Percentiles rank a stretch among this genome's conserved stretches.
Conservation (phyloP, 2,329 filamentous ascomycete species). For the Botrytis hyacinthi region DNA sequence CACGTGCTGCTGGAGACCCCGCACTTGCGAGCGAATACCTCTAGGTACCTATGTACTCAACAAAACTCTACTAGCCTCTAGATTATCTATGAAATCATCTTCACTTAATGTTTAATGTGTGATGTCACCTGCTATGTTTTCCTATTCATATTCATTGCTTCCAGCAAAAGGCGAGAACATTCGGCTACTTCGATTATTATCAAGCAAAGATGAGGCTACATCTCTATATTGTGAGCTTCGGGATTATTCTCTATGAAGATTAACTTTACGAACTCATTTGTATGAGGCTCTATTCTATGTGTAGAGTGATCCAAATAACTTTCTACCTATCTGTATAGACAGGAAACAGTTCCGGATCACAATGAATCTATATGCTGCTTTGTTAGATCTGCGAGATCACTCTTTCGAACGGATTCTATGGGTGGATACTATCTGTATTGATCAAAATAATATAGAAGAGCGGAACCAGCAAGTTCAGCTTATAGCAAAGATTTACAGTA, state of each 20-base stretch:
- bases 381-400: neutral
- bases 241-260: neutral
- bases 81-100: neutral
- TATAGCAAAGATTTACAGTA: neutral
- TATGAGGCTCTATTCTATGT: neutral
- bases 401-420: neutral
- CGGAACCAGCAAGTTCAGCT: neutral
- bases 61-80: neutral
- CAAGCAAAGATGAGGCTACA: neutral
- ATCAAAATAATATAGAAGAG: neutral
- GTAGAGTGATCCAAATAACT: fast-evolving
- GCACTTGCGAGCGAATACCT: neutral
- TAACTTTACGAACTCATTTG: neutral
- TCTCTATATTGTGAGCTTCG: neutral
- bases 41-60: too few species aligned
- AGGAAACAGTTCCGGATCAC: neutral
- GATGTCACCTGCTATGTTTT: neutral
- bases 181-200: neutral
- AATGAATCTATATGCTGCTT: neutral
- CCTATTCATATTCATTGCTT: too few species aligned
- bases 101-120: neutral
- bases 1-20: neutral
- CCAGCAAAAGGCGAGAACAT: neutral
- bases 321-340: neutral
- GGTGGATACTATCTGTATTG: neutral